phyloP scores from a whole-genome alignment of 2,329 filamentous ascomycete species.

The Aureobasidium subglaciale region DNA sequence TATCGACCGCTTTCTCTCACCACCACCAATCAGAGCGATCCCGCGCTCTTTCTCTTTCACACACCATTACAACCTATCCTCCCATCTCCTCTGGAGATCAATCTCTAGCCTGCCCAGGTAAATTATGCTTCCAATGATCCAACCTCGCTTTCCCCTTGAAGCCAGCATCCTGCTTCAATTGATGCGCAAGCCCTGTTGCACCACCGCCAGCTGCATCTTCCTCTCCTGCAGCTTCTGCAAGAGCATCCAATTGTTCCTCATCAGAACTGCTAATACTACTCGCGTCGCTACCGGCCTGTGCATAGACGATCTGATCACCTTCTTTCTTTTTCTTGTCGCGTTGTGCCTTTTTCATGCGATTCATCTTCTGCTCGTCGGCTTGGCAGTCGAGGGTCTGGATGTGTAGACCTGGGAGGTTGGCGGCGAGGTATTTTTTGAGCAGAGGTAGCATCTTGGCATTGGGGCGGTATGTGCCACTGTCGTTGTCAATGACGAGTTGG shows the following conservation, averaged over 20 bases:
- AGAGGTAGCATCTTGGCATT: constrained; percentile 68
- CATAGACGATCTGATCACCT: constrained; percentile 46
- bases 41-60: background rate
- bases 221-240: background rate
- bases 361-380: constrained; percentile 62
- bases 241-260: constrained; percentile 48
- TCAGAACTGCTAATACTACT: constrained; percentile 49
- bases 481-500: constrained; percentile 89
- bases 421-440: constrained; percentile 61
- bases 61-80: background rate
- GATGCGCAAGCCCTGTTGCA: constrained; percentile 11
- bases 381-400: constrained; percentile 68
- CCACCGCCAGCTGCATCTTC: background rate
- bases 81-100: background rate
- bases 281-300: constrained; percentile 40
- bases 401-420: constrained; percentile 70
- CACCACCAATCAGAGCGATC: background rate
- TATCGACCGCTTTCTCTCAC: background rate
- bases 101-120: background rate
- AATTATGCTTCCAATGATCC: constrained; percentile 8
- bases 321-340: constrained; percentile 62
- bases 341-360: constrained; percentile 69
- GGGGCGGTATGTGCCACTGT: constrained; percentile 86
- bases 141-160: constrained; percentile 10
- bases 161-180: constrained; percentile 13